A percentile compares a stretch with the other conserved stretches of the same genome.
Evolutionary conservation across 169 alveolate genomes (phyloP).

Genomic region (Eimeria maxima): DNA sequence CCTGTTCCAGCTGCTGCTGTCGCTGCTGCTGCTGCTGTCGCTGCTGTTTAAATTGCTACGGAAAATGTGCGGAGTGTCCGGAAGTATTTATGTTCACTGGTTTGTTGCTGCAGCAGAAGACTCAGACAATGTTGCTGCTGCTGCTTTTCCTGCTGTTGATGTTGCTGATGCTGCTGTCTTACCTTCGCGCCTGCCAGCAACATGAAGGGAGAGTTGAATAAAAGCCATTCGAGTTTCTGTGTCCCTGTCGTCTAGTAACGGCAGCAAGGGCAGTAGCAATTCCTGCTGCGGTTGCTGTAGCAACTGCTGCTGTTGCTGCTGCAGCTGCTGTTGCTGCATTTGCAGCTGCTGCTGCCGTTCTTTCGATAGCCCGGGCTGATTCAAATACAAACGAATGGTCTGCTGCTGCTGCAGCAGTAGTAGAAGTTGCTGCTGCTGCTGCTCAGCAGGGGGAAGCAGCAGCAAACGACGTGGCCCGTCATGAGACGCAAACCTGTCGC

Average conservation of each 20-base stretch:
- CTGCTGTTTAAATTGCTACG: conserved; percentile 89
- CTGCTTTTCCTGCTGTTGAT: conserved; percentile 74
- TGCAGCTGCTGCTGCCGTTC: conserved; percentile 67
- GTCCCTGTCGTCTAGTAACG: conserved; percentile 93
- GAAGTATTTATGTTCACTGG: conserved; percentile 89
- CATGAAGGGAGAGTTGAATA: background rate
- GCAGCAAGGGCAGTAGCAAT: conserved; percentile 46
- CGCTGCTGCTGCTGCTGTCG: conserved; percentile 89
- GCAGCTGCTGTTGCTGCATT: background rate
- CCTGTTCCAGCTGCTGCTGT: background rate
- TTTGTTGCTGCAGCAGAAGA: conserved; percentile 91
- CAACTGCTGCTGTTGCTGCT: conserved; percentile 20
- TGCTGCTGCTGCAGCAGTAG: conserved; percentile 63
- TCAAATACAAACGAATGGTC: background rate
- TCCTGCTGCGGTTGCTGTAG: background rate
- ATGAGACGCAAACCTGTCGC: conserved; percentile 20
- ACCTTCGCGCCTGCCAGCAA: conserved; percentile 28
- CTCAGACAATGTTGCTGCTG: conserved; percentile 85
- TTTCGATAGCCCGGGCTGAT: conserved; percentile 23
- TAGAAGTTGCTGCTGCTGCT: conserved; percentile 47
- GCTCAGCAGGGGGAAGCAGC: conserved; percentile 12
- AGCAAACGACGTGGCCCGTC: conserved; percentile 35
- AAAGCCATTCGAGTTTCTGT: conserved; percentile 70
- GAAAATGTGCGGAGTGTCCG: too few relatives aligned
- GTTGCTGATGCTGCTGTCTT: conserved; percentile 89